These are phyloP conservation scores for Thalassiosira delicatula DNA, from an alignment of 352 stramenopile species.

Conservation along the genomic window DNA sequence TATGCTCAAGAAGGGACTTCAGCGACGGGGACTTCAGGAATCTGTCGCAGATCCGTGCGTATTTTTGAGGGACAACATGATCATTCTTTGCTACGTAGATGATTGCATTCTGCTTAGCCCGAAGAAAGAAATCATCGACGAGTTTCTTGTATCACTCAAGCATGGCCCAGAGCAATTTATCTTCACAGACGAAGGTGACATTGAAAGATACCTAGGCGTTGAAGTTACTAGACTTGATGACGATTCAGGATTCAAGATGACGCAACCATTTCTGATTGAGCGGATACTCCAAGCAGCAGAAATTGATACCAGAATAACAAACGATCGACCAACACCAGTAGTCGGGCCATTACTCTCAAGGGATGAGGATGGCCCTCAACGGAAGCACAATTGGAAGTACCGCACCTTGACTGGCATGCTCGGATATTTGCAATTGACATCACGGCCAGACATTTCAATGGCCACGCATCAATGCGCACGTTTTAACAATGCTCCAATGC, in stretches of 20 bases:
- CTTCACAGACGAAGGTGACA: conserved; percentile 44
- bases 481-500: conserved; percentile 41
- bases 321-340: not conserved
- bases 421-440: conserved; percentile 28
- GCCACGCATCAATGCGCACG: conserved; percentile 61
- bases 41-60: conserved; percentile 50
- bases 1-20: conserved; percentile 42
- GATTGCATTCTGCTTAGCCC: conserved; percentile 32
- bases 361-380: not conserved
- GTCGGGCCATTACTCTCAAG: not conserved
- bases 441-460: conserved; percentile 61
- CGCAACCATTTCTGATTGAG: conserved; percentile 43
- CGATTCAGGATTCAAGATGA: conserved; percentile 17
- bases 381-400: not conserved
- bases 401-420: not conserved
- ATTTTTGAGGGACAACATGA: conserved; percentile 29
- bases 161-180: conserved; percentile 38
- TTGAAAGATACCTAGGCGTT: conserved; percentile 42
- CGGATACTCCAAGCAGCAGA: conserved; percentile 18
- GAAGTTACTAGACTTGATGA: conserved; percentile 26
- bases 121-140: conserved; percentile 15
- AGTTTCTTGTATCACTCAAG: conserved; percentile 33
- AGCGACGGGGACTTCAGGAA: conserved; percentile 29
- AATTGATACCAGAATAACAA: conserved; percentile 22
- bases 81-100: conserved; percentile 50